A percentile compares a stretch with the other conserved stretches of the same genome.
These are phyloP conservation scores for Trametes villosa DNA, from an alignment of 768 basidiomycete species.

Conservation along the genomic window DNA sequence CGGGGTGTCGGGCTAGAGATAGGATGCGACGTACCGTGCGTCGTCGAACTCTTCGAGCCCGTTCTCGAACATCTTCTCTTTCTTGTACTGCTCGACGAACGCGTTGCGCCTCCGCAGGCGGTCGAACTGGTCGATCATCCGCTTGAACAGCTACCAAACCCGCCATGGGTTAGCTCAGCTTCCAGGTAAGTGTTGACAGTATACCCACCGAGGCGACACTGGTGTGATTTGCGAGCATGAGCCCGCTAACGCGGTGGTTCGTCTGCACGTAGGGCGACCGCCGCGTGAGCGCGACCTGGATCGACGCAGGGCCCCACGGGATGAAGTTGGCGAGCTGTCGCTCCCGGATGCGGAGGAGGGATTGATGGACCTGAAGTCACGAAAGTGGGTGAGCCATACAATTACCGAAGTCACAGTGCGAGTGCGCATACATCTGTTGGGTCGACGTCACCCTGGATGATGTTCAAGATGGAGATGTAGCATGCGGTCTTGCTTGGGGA, in stretches of 20 bases:
- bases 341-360: slow-evolving; percentile 93
- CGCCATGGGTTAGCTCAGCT: background rate
- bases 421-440: slow-evolving; percentile 78
- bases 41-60: slow-evolving; percentile 96
- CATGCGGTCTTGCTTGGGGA: slow-evolving; percentile 90
- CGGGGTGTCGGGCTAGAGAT: background rate
- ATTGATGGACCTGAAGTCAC: slow-evolving; percentile 87
- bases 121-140: slow-evolving; percentile 96
- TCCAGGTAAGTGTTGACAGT: background rate
- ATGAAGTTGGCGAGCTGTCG: slow-evolving; percentile 97
- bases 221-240: slow-evolving; percentile 99
- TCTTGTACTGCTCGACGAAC: slow-evolving; percentile 97
- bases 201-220: slow-evolving; percentile 87
- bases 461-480: slow-evolving; percentile 97
- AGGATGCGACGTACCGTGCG: slow-evolving; percentile 66
- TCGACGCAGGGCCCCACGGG: slow-evolving; percentile 98
- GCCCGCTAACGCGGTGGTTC: slow-evolving; percentile 93
- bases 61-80: slow-evolving; percentile 94
- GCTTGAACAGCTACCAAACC: slow-evolving; percentile 78
- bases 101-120: slow-evolving; percentile 85
- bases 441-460: slow-evolving; percentile 98
- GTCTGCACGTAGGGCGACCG: slow-evolving; percentile 87
- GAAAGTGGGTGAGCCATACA: background rate
- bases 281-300: slow-evolving; percentile 94
- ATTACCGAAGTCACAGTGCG: background rate